A percentile compares a stretch with the other conserved stretches of the same genome.
These are phyloP conservation scores for Penicillium odoratum DNA, from an alignment of 495 filamentous ascomycete genomes.

Conservation along the genomic window DNA sequence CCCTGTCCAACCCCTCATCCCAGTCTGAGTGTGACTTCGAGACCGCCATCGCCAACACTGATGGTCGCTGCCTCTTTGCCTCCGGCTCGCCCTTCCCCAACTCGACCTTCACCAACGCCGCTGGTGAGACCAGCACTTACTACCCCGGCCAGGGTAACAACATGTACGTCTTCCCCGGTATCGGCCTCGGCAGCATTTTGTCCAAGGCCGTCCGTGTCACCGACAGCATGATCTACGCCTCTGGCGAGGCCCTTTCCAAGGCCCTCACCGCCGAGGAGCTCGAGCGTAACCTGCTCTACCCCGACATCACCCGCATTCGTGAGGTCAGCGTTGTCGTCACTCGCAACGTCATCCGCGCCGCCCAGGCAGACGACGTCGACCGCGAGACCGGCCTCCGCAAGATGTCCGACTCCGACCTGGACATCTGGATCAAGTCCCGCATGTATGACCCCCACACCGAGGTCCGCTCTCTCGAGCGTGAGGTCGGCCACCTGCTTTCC, in stretches of 20 bases:
- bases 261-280: slow-evolving; percentile 79
- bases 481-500: slow-evolving; percentile 49
- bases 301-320: slow-evolving; percentile 86
- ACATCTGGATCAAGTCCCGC: slow-evolving; percentile 73
- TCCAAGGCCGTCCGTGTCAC: slow-evolving; percentile 86
- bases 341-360: slow-evolving; percentile 88
- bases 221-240: slow-evolving; percentile 92
- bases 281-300: slow-evolving; percentile 83
- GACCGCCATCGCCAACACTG: slow-evolving; percentile 83
- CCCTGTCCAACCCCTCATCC: slow-evolving; percentile 88
- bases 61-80: slow-evolving; percentile 88
- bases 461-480: slow-evolving; percentile 56
- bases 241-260: slow-evolving; percentile 75
- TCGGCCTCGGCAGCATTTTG: slow-evolving; percentile 92
- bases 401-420: slow-evolving; percentile 73
- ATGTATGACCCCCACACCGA: slow-evolving; percentile 80
- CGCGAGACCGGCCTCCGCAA: slow-evolving; percentile 69
- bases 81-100: slow-evolving; percentile 90
- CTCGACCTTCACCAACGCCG: slow-evolving; percentile 57
- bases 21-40: slow-evolving; percentile 98
- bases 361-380: slow-evolving; percentile 78
- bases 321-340: slow-evolving; percentile 87
- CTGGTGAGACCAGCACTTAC: slow-evolving; percentile 65
- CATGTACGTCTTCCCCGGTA: slow-evolving; percentile 96
- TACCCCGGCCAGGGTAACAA: slow-evolving; percentile 92